Conservation (phyloP, 805 yeast species). For the Cyberlindnera bimundalis region DNA sequence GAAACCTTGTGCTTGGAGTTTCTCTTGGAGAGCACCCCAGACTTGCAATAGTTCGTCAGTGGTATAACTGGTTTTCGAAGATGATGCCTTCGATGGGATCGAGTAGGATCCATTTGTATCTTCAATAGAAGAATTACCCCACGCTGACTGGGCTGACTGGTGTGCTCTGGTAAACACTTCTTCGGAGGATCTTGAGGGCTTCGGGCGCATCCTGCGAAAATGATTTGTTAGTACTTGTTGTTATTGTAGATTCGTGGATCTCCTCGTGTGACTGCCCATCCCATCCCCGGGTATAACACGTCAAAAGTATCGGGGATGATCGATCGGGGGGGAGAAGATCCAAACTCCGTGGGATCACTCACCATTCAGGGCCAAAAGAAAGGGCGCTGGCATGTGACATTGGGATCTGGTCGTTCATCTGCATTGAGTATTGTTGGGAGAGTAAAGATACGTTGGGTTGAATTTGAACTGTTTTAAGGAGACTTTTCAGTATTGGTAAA, state of each 20-base stretch:
- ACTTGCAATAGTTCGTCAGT: constrained; percentile 52
- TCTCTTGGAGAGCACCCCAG: constrained; percentile 40
- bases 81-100: neutral
- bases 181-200: constrained; percentile 14
- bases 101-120: neutral
- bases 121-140: constrained; percentile 4
- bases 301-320: neutral
- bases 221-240: constrained; percentile 1
- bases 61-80: constrained; percentile 33
- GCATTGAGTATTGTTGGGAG: constrained; percentile 2
- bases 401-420: constrained; percentile 9
- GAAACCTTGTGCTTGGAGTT: constrained; percentile 28
- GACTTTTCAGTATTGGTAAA: neutral
- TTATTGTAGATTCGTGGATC: no score
- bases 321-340: no score
- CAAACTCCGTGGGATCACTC: constrained; percentile 2
- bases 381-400: constrained; percentile 8
- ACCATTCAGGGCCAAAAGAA: constrained; percentile 18
- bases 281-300: no score
- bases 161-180: constrained; percentile 1
- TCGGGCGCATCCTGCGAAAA: constrained; percentile 32
- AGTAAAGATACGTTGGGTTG: neutral
- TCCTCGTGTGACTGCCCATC: constrained; percentile 1
- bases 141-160: neutral
- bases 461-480: no score